Evolutionary conservation across 768 basidiomycete genomes (phyloP), one percentile per base, ranked within the genome.

Genomic region (Leccinellum rugosiceps): DNA sequence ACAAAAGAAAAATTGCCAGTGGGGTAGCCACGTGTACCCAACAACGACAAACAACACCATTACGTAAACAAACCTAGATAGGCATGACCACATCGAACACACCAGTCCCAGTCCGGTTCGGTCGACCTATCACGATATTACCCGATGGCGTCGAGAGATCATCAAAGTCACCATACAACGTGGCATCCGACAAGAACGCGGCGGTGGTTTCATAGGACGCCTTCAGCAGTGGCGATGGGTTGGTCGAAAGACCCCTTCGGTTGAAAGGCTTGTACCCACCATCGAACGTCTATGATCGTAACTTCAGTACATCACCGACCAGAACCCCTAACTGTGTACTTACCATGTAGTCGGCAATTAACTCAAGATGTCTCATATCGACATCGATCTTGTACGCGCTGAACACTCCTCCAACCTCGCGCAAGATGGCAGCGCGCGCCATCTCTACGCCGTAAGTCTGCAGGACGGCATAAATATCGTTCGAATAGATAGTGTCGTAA

Each of bases 311-410:
- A 26, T 13, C 3, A 11, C 38, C 23, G 41, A 38, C 30, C 25
- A 52, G 57, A 52, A 32, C 14, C 9, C 35, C 9, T 21, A 14
- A 26, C 14, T 38, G 30, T 30, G 21, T 31, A 68, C 88, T 63
- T 67, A 96, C 96, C 97, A 99, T 99, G 72, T 98, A 99, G 73
- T 99, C 97, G 14, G 97, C 97, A 71, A 99, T 97, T 61, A 99
- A 80, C 65, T 96, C 94, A 49, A 98, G 79, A 77, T 99, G 97
- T 48, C 97, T 85, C 61, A 83, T 83, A 74, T 98, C 88, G 57
- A 99, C 96, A 58, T 91, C 90, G 65, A 99, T 99, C 68, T 87
- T 95, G 78, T 99, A 99, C 3, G 88, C 93, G 6, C 84, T 87
- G 73, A 99, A 99, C 44, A 99, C 93, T 19, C 85, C 86, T 50